Base-by-base conservation (phyloP, 1,284 basidiomycete species). In the Heterobasidion parviporum region DNA sequence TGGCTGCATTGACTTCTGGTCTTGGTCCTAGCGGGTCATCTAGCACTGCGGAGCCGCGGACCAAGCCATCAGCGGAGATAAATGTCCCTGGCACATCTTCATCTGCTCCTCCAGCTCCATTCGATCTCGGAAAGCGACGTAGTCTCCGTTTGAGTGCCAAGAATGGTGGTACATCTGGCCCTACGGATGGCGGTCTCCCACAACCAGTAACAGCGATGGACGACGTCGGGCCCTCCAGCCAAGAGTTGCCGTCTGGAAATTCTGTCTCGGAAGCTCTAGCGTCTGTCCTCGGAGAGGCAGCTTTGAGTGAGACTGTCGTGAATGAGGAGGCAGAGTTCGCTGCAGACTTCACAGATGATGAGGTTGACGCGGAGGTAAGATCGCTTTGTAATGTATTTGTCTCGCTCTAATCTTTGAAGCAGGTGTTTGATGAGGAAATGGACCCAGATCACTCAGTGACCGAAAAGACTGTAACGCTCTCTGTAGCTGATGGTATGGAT, bases 1-100 rank as follows among this genome's bases (percentile, higher is more conserved):
- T 98, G 49, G 94, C 95, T 32, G 90, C 94, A 2, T 79, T 97
- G 52, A 87, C 92, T 5, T 85, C 87, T n/a, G 83, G 85, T 4
- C 76, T 87, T n/a, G 73, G 79, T 2, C 71, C 76, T 9, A 74
- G 74, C 4, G 68, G 74, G 9, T 62, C 67, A 8, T 62, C 32
- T 34, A 36, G 26, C 33, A 6, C 49, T 15, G 15, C 49, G 18
- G 49, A 50, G 33, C 34, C 14, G 45, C 55, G 76, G 18, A 65
- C 62, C 7, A 59, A 66, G 48, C 57, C 68, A 44, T 59, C 69
- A 6, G 60, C 65, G 33, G 59, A 7, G 74, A 76, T 14, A 53
- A 57, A 2, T 59, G 57, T 52, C 67, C 56, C 74, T 0, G 68
- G 68, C n/a, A 65, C 67, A 7, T 68, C 78, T 7, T 65, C 68